Percentiles rank a stretch among this genome's conserved stretches.
These are phyloP conservation scores for Neopestalotiopsis rosae DNA, from an alignment of 2,329 filamentous ascomycete species.

Conservation along the genomic window DNA sequence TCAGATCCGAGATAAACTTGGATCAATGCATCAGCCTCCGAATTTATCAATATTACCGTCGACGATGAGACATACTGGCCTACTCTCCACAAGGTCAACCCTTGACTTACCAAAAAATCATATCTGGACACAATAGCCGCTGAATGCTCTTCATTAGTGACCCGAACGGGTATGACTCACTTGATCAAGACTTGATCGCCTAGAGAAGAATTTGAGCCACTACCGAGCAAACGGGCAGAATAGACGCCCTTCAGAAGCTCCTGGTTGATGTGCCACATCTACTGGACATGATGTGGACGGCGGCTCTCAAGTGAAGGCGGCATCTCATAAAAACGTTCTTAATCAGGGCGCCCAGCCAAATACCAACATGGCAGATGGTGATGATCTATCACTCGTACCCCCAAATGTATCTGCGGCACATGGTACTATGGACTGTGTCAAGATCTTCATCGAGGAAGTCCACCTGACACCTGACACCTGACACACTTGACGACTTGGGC, in stretches of 20 bases:
- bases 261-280: neutral
- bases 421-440: conserved; percentile 2
- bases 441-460: neutral
- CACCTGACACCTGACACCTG: neutral
- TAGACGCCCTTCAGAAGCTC: neutral
- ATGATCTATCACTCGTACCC: neutral
- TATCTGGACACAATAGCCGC: neutral
- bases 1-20: neutral
- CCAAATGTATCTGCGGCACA: neutral
- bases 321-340: neutral
- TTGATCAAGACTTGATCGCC: conserved; percentile 2
- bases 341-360: neutral
- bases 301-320: neutral
- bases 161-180: conserved; percentile 1
- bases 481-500: neutral
- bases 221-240: neutral
- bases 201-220: conserved; percentile 7
- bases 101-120: neutral
- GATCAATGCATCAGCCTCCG: neutral
- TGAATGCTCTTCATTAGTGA: neutral
- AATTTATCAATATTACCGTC: neutral
- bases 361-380: neutral
- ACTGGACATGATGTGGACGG: conserved; percentile 8
- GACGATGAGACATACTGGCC: neutral
- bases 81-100: neutral